Evolutionary conservation across 768 basidiomycete species (phyloP).

Genomic region (Podaxis mareebaensis): DNA sequence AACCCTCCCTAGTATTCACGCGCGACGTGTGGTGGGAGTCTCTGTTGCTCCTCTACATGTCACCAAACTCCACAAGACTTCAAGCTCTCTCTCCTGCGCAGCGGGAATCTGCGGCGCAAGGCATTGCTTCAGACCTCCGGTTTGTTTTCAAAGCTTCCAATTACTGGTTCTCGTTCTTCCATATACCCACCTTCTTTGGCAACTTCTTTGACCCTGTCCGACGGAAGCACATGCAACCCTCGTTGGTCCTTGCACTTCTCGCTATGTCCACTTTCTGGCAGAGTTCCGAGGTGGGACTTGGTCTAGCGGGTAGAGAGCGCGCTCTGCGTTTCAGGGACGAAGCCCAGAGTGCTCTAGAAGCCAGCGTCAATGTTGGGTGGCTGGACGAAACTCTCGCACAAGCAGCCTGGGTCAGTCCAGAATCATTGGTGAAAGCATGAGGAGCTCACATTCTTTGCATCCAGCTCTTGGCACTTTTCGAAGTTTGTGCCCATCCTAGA

Average conservation of each 20-base stretch:
- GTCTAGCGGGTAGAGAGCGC: constrained; percentile 49
- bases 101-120: constrained; percentile 45
- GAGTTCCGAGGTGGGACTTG: constrained; percentile 61
- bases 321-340: constrained; percentile 65
- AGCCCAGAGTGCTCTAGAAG: constrained; percentile 70
- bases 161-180: constrained; percentile 76
- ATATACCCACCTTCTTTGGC: constrained; percentile 66
- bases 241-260: constrained; percentile 60
- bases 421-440: constrained; percentile 3
- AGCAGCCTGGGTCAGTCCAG: constrained; percentile 65
- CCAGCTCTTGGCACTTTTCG: constrained; percentile 71
- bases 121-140: constrained; percentile 56
- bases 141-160: constrained; percentile 65
- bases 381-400: constrained; percentile 74
- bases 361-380: constrained; percentile 70
- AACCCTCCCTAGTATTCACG: constrained; percentile 66
- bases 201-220: constrained; percentile 56
- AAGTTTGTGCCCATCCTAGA: constrained; percentile 67
- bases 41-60: constrained; percentile 55
- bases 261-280: constrained; percentile 70
- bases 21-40: constrained; percentile 84
- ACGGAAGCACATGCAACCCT: constrained; percentile 64
- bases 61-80: constrained; percentile 31
- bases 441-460: background rate
- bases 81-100: constrained; percentile 38